phyloP scores from a whole-genome alignment of 352 stramenopile genomes.

The Pythium utonaiense region DNA sequence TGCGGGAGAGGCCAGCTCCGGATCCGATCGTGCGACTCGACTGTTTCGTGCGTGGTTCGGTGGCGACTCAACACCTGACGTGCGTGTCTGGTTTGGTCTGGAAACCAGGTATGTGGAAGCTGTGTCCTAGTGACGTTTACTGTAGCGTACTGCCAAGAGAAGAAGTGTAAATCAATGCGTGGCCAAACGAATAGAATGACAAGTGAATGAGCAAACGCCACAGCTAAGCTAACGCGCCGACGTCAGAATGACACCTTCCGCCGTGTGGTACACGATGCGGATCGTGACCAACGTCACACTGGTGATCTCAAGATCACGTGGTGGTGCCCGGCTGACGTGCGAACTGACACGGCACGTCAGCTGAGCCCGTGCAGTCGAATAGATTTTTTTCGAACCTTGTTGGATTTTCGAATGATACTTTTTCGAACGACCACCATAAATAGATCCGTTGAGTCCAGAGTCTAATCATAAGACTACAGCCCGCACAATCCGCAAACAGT shows the following conservation, averaged over 20 bases:
- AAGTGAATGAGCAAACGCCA: constrained; percentile 1
- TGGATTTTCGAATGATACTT: background rate
- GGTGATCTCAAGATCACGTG: too few relatives aligned
- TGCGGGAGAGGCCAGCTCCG: too few relatives aligned
- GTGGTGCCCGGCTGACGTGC: too few relatives aligned
- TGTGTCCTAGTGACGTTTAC: background rate
- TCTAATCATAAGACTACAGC: too few relatives aligned
- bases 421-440: background rate
- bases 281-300: too few relatives aligned
- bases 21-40: background rate
- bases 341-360: background rate
- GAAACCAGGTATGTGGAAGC: background rate
- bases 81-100: background rate
- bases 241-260: background rate
- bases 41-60: background rate
- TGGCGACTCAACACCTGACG: background rate
- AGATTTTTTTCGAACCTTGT: background rate
- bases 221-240: background rate
- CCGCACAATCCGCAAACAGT: too few relatives aligned
- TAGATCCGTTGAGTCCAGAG: too few relatives aligned
- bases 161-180: background rate
- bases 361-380: background rate
- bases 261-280: background rate
- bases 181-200: background rate
- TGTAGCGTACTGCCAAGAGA: too few relatives aligned